Evolutionary conservation across 2,329 filamentous ascomycete species (phyloP).

Genomic region (Pseudocercospora macadamiae): DNA sequence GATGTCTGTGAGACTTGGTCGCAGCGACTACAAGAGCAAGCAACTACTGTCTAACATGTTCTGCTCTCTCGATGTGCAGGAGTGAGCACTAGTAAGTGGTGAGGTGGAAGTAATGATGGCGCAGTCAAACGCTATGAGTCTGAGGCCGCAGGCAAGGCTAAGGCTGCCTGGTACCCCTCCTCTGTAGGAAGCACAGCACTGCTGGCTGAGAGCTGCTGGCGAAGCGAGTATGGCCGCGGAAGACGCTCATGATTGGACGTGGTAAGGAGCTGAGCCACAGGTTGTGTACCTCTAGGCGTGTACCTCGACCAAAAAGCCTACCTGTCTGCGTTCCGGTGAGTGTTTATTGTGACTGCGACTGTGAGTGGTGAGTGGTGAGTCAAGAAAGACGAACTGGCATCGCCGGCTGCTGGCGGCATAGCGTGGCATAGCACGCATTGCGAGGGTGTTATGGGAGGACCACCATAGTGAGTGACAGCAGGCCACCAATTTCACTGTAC

Average conservation of each 20-base stretch:
- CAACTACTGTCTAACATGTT: no score
- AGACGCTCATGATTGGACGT: constrained; percentile 17
- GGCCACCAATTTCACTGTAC: no score
- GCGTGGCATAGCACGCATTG: not conserved
- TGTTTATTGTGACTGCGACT: no score
- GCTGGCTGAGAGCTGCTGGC: constrained; percentile 9
- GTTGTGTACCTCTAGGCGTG: no score
- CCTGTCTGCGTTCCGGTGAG: constrained; percentile 15
- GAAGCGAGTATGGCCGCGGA: constrained; percentile 5
- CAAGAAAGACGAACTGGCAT: not conserved
- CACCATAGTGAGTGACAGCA: no score
- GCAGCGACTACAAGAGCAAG: not conserved
- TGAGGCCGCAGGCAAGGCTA: constrained; percentile 8
- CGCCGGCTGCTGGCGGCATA: constrained; percentile 6
- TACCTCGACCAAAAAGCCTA: constrained; percentile 4
- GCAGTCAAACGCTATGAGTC: not conserved
- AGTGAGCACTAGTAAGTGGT: no score
- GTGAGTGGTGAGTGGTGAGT: constrained; percentile 6
- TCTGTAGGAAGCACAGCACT: constrained; percentile 10
- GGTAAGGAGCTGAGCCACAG: constrained; percentile 18
- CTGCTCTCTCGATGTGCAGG: no score
- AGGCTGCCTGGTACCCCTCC: constrained; percentile 17
- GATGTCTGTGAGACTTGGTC: not conserved
- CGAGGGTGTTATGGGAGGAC: not conserved
- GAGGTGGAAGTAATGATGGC: not conserved